Percentiles rank a stretch among this genome's conserved stretches.
Evolutionary conservation across 495 filamentous ascomycete genomes (phyloP).

Genomic region (Cryomyces antarcticus): DNA sequence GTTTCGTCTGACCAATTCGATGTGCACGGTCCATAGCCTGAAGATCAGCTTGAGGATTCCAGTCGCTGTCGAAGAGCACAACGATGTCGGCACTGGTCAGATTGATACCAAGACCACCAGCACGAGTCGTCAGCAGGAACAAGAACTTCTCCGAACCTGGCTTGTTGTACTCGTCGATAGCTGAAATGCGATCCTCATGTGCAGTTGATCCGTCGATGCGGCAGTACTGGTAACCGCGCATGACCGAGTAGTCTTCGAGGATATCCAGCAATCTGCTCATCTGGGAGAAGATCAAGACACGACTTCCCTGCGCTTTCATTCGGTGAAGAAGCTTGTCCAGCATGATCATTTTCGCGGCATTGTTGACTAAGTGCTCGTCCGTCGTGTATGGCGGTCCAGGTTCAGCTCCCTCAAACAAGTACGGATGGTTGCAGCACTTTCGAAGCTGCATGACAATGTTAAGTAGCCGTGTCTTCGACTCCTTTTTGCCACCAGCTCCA

Average conservation of each 20-base stretch:
- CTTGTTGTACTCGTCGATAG: slow-evolving; percentile 97
- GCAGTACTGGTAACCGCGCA: slow-evolving; percentile 86
- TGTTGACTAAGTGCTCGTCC: slow-evolving; percentile 85
- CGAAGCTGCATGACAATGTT: slow-evolving; percentile 99
- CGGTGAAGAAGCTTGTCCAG: slow-evolving; percentile 79
- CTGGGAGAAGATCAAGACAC: slow-evolving; percentile 96
- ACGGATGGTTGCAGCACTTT: slow-evolving; percentile 98
- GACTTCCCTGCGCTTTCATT: slow-evolving; percentile 66
- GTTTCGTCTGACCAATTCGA: slow-evolving; percentile 96
- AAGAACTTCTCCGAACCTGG: slow-evolving; percentile 90
- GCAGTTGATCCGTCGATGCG: slow-evolving; percentile 95
- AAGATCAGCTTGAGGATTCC: slow-evolving; percentile 96
- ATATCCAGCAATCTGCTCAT: slow-evolving; percentile 98
- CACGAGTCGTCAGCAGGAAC: slow-evolving; percentile 91
- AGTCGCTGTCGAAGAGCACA: slow-evolving; percentile 95
- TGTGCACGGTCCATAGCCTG: slow-evolving; percentile 98
- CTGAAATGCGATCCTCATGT: slow-evolving; percentile 91
- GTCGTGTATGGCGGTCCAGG: slow-evolving; percentile 95
- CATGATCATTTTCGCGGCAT: slow-evolving; percentile 94
- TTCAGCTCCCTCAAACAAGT: slow-evolving; percentile 94
- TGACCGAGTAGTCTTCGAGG: slow-evolving; percentile 93
- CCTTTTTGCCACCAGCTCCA: slow-evolving; percentile 82
- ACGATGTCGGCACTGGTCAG: slow-evolving; percentile 91
- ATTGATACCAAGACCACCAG: slow-evolving; percentile 96
- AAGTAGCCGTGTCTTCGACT: slow-evolving; percentile 96